phyloP scores from a whole-genome alignment of 257 asterid species.

The Ilex asprella region DNA sequence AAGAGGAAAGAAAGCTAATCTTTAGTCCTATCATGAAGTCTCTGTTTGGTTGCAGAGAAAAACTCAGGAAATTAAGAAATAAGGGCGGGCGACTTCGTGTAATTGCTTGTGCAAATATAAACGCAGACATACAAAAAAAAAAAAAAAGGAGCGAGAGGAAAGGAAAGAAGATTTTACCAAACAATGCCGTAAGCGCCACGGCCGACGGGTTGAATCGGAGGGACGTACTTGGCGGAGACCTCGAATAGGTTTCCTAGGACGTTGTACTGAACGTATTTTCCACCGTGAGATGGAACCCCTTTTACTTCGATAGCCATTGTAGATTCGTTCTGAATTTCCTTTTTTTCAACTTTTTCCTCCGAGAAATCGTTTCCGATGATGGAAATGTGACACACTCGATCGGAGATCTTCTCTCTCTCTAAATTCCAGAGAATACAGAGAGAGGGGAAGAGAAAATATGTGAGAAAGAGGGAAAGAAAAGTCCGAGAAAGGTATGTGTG shows the following conservation, averaged over 20 bases:
- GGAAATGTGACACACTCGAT: too few relatives aligned
- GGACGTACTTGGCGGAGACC: conserved; percentile 59
- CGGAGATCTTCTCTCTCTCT: conserved; percentile 1
- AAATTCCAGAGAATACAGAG: too few relatives aligned
- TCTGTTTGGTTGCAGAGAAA: too few relatives aligned
- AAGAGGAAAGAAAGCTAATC: too few relatives aligned
- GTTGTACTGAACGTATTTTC: conserved; percentile 61
- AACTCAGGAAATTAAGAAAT: too few relatives aligned
- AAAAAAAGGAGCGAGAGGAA: background rate
- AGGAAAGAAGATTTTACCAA: conserved; percentile 36
- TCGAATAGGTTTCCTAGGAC: conserved; percentile 67
- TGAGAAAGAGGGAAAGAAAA: background rate
- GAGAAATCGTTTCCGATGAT: too few relatives aligned
- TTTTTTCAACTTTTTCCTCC: too few relatives aligned
- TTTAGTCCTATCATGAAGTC: too few relatives aligned
- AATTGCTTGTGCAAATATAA: background rate
- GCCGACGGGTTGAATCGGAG: conserved; percentile 71
- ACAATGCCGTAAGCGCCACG: conserved; percentile 90
- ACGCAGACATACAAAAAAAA: background rate
- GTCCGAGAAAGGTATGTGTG: too few relatives aligned
- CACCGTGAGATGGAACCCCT: conserved; percentile 55
- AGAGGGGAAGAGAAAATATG: too few relatives aligned
- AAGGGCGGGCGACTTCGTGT: too few relatives aligned
- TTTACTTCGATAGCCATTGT: conserved; percentile 24
- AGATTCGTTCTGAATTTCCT: conserved; percentile 13